Conservation (phyloP, 495 filamentous ascomycete genomes). For the Trichocladium uniseriatum region DNA sequence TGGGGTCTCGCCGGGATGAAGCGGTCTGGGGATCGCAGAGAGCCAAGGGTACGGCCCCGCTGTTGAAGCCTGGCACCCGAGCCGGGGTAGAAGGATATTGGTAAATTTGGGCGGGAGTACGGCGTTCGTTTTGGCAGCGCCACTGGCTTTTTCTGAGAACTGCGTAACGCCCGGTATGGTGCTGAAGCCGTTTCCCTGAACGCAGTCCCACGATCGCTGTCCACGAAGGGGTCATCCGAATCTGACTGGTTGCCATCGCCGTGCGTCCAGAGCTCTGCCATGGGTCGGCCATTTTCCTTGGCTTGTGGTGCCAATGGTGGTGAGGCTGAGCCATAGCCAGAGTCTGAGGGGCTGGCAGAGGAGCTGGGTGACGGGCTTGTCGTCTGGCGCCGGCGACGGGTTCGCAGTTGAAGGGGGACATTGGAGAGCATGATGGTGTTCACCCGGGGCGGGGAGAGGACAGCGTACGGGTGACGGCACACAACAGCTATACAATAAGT, state of each 20-base stretch:
- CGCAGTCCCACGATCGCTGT: slow-evolving; percentile 5
- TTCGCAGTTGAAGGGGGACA: background rate
- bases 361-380: slow-evolving; percentile 10
- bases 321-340: slow-evolving; percentile 20
- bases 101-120: slow-evolving; percentile 13
- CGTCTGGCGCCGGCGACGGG: slow-evolving; percentile 8
- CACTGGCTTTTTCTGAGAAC: slow-evolving; percentile 7
- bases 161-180: background rate
- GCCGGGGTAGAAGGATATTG: slow-evolving; percentile 13
- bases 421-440: background rate
- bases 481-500: background rate
- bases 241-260: slow-evolving; percentile 23
- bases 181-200: background rate
- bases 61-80: slow-evolving; percentile 6
- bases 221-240: slow-evolving; percentile 15
- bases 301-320: slow-evolving; percentile 1
- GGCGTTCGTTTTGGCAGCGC: slow-evolving; percentile 14
- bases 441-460: background rate
- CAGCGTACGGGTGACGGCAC: background rate
- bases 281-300: background rate
- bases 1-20: slow-evolving; percentile 55
- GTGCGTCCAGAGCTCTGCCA: slow-evolving; percentile 7
- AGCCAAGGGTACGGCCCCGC: slow-evolving; percentile 12
- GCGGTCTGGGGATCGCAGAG: slow-evolving; percentile 46
- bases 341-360: slow-evolving; percentile 16